Evolutionary conservation across 768 basidiomycete genomes (phyloP).

Genomic region (Suillus brevipes): DNA sequence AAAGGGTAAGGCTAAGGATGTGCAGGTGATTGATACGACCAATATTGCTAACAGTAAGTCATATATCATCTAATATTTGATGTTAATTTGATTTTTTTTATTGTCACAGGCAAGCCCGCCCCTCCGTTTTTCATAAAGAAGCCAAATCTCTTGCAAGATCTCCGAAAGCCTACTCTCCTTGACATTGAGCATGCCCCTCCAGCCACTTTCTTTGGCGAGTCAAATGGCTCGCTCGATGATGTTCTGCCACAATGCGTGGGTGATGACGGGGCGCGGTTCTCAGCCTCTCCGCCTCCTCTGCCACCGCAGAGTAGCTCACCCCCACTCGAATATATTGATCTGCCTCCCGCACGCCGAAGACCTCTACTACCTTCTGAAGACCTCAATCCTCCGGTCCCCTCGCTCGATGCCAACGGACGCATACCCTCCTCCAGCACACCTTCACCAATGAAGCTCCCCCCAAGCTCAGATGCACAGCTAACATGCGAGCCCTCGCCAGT

Average conservation of each 20-base stretch:
- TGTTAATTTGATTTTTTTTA: neutral
- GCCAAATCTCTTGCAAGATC: slow-evolving; percentile 23
- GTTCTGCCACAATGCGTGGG: slow-evolving; percentile 13
- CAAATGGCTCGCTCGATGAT: slow-evolving; percentile 32
- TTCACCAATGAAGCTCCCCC: slow-evolving; percentile 50
- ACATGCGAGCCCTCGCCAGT: slow-evolving; percentile 23
- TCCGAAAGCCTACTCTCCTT: slow-evolving; percentile 6
- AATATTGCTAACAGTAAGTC: slow-evolving; percentile 41
- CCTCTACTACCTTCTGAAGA: slow-evolving; percentile 2
- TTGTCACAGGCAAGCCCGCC: slow-evolving; percentile 9
- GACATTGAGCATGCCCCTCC: neutral
- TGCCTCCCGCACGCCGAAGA: neutral
- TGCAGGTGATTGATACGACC: slow-evolving; percentile 37
- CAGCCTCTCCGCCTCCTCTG: slow-evolving; percentile 16
- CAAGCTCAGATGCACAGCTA: slow-evolving; percentile 17
- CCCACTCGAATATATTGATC: neutral
- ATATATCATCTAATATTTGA: neutral
- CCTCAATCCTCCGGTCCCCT: slow-evolving; percentile 21
- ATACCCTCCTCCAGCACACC: slow-evolving; percentile 62
- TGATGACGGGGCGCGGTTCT: slow-evolving; percentile 12
- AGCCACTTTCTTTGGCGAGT: slow-evolving; percentile 33
- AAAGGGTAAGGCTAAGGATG: slow-evolving; percentile 35
- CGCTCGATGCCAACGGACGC: slow-evolving; percentile 27
- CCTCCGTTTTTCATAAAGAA: slow-evolving; percentile 24
- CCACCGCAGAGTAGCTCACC: slow-evolving; percentile 36